Conservation (phyloP, 257 asterid genomes). For the Fraxinus quadrangulata region DNA sequence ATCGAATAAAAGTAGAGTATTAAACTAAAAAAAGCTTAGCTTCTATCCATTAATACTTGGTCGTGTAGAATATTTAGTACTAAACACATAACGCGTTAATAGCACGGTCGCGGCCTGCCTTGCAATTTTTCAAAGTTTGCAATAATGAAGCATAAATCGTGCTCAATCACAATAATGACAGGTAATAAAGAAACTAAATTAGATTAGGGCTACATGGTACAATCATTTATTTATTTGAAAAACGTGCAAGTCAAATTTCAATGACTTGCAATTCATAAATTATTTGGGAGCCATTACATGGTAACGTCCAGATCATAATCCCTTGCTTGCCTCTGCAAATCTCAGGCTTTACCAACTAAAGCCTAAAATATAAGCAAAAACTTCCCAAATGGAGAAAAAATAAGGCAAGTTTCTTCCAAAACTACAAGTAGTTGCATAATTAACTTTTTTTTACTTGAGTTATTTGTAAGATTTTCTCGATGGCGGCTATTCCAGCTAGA, state of each 20-base stretch:
- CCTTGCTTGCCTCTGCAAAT: conserved; percentile 27
- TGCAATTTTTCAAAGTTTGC: neutral
- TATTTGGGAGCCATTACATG: neutral
- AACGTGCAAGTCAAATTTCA: conserved; percentile 2
- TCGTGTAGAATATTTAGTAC: too few relatives aligned
- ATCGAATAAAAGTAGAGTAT: neutral
- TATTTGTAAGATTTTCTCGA: neutral
- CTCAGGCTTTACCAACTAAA: conserved; percentile 23
- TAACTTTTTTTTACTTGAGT: neutral
- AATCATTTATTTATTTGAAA: neutral
- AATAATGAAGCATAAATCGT: neutral
- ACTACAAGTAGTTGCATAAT: neutral
- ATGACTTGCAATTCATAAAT: neutral
- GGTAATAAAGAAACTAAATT: neutral
- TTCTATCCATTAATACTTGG: too few relatives aligned
- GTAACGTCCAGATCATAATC: conserved; percentile 30
- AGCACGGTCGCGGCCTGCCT: neutral
- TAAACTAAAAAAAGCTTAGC: too few relatives aligned
- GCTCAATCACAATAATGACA: neutral
- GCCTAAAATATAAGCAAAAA: conserved; percentile 25
- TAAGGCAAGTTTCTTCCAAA: neutral
- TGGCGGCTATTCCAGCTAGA: neutral
- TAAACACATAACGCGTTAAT: too few relatives aligned
- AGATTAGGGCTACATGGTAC: neutral
- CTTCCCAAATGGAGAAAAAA: conserved; percentile 6